Evolutionary conservation across 2,329 filamentous ascomycete genomes (phyloP).

Genomic region (Xylariales sp.): DNA sequence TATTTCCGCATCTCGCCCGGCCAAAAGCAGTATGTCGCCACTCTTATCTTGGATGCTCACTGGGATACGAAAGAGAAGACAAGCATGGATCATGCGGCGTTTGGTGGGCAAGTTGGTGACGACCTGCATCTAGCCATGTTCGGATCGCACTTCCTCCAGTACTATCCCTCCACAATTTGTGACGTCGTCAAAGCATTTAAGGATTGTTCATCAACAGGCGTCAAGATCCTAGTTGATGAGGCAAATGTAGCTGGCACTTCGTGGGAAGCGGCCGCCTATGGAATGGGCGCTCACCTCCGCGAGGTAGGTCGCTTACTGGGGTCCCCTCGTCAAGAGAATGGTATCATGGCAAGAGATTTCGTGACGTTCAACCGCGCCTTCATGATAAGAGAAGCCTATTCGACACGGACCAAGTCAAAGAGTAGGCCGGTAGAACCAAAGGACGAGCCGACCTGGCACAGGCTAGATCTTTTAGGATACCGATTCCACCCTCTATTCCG

Average conservation of each 20-base stretch:
- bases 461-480: conserved; percentile 88
- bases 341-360: conserved; percentile 94
- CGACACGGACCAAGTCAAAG: conserved; percentile 85
- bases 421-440: conserved; percentile 78
- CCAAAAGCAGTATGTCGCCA: conserved; percentile 89
- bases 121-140: conserved; percentile 87
- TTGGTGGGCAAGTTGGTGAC: conserved; percentile 79
- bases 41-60: conserved; percentile 86
- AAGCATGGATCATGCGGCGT: conserved; percentile 83
- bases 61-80: conserved; percentile 81
- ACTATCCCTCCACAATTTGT: conserved; percentile 88
- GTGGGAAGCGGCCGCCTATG: conserved; percentile 95
- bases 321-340: conserved; percentile 87
- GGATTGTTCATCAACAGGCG: conserved; percentile 91
- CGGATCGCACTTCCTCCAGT: conserved; percentile 90
- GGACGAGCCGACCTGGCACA: conserved; percentile 93
- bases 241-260: conserved; percentile 87
- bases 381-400: conserved; percentile 82
- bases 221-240: conserved; percentile 82
- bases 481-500: conserved; percentile 91
- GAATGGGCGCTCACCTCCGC: conserved; percentile 92
- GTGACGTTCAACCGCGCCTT: conserved; percentile 87
- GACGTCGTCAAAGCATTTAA: conserved; percentile 90
- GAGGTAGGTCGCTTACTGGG: conserved; percentile 92
- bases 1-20: conserved; percentile 80